A percentile compares a stretch with the other conserved stretches of the same genome.
phyloP scores from a whole-genome alignment of 495 filamentous ascomycete species.

The Clavariopsis aquatica region DNA sequence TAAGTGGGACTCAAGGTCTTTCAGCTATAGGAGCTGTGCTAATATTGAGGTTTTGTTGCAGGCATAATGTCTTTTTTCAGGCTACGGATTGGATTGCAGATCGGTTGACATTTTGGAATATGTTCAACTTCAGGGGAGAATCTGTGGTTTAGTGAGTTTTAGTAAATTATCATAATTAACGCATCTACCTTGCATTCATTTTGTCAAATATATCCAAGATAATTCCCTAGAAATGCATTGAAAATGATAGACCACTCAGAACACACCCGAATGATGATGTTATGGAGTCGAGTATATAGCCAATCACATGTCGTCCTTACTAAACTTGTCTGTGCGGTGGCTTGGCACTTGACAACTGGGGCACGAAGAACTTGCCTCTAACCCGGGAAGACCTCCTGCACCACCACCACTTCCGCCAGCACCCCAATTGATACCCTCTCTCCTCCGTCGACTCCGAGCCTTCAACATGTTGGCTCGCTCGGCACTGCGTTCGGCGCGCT shows the following conservation, averaged over 20 bases:
- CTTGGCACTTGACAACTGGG: conserved; percentile 6
- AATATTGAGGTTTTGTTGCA: no score
- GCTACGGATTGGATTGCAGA: conserved; percentile 41
- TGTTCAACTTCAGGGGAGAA: background rate
- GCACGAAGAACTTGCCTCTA: conserved; percentile 18
- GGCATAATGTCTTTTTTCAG: conserved; percentile 68
- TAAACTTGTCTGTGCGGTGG: background rate
- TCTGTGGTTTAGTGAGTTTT: no score
- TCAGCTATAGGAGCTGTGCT: no score
- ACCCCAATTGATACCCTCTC: conserved; percentile 36
- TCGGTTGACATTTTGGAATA: conserved; percentile 30
- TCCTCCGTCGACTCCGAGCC: conserved; percentile 30
- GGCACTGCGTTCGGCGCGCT: conserved; percentile 76
- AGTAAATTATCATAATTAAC: no score
- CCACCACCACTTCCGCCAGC: conserved; percentile 27
- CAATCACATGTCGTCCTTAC: background rate
- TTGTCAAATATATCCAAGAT: no score
- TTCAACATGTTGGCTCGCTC: conserved; percentile 83
- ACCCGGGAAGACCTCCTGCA: conserved; percentile 16
- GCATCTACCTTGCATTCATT: no score
- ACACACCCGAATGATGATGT: background rate
- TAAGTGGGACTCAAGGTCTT: no score
- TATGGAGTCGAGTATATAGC: background rate
- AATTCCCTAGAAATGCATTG: no score
- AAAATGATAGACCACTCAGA: conserved; percentile 8